Conservation (phyloP, 2,329 filamentous ascomycete genomes). For the Clonostachys rhizophaga region DNA sequence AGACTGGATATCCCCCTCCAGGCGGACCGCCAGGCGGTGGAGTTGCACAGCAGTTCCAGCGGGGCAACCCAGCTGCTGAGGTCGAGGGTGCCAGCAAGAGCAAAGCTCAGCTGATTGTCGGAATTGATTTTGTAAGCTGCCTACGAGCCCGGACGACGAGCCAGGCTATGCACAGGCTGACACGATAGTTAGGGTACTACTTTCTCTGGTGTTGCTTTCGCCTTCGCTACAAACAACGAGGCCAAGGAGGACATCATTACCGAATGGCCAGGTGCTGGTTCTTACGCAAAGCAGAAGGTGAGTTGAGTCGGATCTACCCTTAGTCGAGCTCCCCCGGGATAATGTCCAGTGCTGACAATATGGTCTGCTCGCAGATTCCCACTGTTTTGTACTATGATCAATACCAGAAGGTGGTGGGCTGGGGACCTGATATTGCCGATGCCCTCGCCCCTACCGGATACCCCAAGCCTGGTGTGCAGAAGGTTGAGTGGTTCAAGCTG, state of each 20-base stretch:
- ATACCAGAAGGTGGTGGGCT: conserved; percentile 99
- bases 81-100: conserved; percentile 84
- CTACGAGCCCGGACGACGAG: neutral
- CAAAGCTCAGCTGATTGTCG: conserved; percentile 96
- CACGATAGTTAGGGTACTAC: conserved; percentile 70
- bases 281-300: conserved; percentile 98
- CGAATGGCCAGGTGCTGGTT: conserved; percentile 96
- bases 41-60: conserved; percentile 34
- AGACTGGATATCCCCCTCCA: conserved; percentile 38
- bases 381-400: conserved; percentile 99
- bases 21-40: conserved; percentile 26
- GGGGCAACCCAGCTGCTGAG: conserved; percentile 56
- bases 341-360: conserved; percentile 5
- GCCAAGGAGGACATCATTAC: conserved; percentile 98
- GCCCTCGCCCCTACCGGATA: conserved; percentile 95
- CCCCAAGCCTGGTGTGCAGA: conserved; percentile 95
- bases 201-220: conserved; percentile 95
- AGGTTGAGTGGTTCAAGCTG: conserved; percentile 99
- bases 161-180: neutral
- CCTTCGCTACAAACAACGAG: conserved; percentile 95
- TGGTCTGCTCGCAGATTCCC: conserved; percentile 64
- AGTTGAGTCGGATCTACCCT: conserved; percentile 4
- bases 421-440: conserved; percentile 97
- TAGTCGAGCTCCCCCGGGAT: neutral
- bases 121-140: conserved; percentile 87